phyloP scores from a whole-genome alignment of 768 basidiomycete species.

The Tubosaeta sp. region DNA sequence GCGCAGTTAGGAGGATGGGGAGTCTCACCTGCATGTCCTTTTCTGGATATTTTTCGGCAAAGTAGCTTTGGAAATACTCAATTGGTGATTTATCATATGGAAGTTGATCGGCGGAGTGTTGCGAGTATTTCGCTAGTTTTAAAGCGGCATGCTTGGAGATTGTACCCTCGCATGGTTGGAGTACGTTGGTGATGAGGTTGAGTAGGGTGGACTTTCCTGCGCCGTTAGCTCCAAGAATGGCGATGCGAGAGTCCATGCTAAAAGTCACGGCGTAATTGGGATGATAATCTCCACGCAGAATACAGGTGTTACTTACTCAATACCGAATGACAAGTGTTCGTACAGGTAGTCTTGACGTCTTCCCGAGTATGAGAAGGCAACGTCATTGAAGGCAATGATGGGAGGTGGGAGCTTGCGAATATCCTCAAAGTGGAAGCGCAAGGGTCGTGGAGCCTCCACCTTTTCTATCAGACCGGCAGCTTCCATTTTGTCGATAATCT shows the following conservation, averaged over 20 bases:
- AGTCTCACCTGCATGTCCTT: conserved; percentile 69
- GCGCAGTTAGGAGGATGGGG: conserved; percentile 5
- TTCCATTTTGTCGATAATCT: conserved; percentile 99
- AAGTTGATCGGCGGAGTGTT: conserved; percentile 97
- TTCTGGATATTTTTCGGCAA: conserved; percentile 82
- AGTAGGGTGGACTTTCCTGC: conserved; percentile 92
- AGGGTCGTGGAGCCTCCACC: conserved; percentile 65
- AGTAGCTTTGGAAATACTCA: conserved; percentile 88
- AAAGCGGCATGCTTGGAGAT: conserved; percentile 84
- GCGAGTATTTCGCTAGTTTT: conserved; percentile 97
- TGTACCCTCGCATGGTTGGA: conserved; percentile 81
- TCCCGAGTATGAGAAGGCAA: conserved; percentile 95
- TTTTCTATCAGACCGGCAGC: conserved; percentile 96
- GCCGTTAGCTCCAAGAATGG: conserved; percentile 95
- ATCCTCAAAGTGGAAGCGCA: conserved; percentile 96
- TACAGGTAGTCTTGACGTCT: conserved; percentile 87
- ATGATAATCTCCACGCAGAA: conserved; percentile 3
- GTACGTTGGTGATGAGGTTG: conserved; percentile 78
- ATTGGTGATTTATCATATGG: conserved; percentile 89
- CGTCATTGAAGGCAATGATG: conserved; percentile 92
- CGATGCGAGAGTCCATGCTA: conserved; percentile 92
- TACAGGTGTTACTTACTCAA: conserved; percentile 64
- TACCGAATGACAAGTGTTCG: conserved; percentile 88
- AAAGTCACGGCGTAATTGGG: conserved; percentile 3
- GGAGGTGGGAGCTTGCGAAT: conserved; percentile 91